Base-by-base conservation (phyloP, 1,284 basidiomycete genomes). In the Rhodotorula glutinis region DNA sequence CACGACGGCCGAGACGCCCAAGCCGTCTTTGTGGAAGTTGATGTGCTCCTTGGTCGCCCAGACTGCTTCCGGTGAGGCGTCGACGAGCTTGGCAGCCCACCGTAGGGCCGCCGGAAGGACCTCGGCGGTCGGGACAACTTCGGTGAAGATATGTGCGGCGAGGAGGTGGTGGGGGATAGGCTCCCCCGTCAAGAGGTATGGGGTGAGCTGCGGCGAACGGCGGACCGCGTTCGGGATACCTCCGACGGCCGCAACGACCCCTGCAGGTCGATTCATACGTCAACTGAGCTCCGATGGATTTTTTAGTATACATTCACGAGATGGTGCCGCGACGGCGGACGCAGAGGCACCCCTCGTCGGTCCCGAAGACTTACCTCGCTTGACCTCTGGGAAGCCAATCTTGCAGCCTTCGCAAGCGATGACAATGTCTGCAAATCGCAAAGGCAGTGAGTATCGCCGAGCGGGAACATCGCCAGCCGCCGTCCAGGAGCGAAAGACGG, bases 371-470 rank as follows among this genome's bases (percentile, higher is more conserved):
- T 5, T n/a, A 63, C 69, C 91, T 52, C 88, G 83, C 77, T 86
- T 87, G 3, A 91, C 91, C 75, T 93, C 91, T 0, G 90, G 90
- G 44, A 92, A 82, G 4, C 85, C 88, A 67, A 94, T 88, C 64
- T 83, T 85, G 10, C 88, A 87, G 17, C 86, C 83, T 53, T 86
- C 82, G 63, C 82, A 84, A 2, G 90, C 87, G n/a, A 94, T 80
- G 41, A 92, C 88, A 33, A 92, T 77, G 76, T 93, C 91, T 57
- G 41, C 17, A 1, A 14, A 52, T 4, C 25, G 40, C 2, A 2
- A 21, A 19, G 27, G 4, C 7, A 17, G 41, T 16, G n/a, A 2
- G 16, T 19, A 47, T 19, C n/a, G 17, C 14, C n/a, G 25, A 2
- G 4, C 33, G 33, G 13, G 14, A 10, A 29, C 13, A 33, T 25